These are phyloP conservation scores for Lactarius psammicola DNA, from an alignment of 768 basidiomycete species.

Conservation along the genomic window DNA sequence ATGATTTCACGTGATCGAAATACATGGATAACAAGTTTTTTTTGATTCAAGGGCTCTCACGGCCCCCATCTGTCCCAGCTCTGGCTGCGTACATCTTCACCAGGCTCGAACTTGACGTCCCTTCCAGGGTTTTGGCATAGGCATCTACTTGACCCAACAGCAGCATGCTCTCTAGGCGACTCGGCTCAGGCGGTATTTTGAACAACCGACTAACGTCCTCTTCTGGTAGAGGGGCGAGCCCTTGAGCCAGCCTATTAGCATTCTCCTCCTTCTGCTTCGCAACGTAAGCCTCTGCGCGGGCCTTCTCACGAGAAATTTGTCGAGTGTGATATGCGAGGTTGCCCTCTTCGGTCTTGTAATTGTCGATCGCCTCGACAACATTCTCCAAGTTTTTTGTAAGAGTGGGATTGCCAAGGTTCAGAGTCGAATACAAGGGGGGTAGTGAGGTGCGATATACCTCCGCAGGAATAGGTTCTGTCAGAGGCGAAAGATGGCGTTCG, in stretches of 20 bases:
- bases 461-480: slow-evolving; percentile 41
- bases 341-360: slow-evolving; percentile 86
- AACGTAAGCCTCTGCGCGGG: slow-evolving; percentile 73
- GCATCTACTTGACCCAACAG: slow-evolving; percentile 86
- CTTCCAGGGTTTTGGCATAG: slow-evolving; percentile 73
- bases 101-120: slow-evolving; percentile 55
- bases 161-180: slow-evolving; percentile 82
- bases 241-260: slow-evolving; percentile 70
- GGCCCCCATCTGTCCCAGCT: slow-evolving; percentile 34
- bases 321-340: slow-evolving; percentile 86
- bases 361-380: slow-evolving; percentile 81
- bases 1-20: background rate
- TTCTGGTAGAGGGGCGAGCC: slow-evolving; percentile 81
- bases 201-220: slow-evolving; percentile 82
- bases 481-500: slow-evolving; percentile 43
- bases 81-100: slow-evolving; percentile 85
- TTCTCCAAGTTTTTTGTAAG: slow-evolving; percentile 78
- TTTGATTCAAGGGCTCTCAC: slow-evolving; percentile 18
- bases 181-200: slow-evolving; percentile 87
- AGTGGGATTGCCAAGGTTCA: slow-evolving; percentile 69
- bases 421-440: slow-evolving; percentile 60
- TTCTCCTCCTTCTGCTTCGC: slow-evolving; percentile 91
- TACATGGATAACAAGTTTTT: background rate
- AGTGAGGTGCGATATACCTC: slow-evolving; percentile 37
- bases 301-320: slow-evolving; percentile 84